Evolutionary conservation across 2,329 filamentous ascomycete species (phyloP), one percentile per base, ranked within the genome.

Genomic region (Colletotrichum lindemuthianum): DNA sequence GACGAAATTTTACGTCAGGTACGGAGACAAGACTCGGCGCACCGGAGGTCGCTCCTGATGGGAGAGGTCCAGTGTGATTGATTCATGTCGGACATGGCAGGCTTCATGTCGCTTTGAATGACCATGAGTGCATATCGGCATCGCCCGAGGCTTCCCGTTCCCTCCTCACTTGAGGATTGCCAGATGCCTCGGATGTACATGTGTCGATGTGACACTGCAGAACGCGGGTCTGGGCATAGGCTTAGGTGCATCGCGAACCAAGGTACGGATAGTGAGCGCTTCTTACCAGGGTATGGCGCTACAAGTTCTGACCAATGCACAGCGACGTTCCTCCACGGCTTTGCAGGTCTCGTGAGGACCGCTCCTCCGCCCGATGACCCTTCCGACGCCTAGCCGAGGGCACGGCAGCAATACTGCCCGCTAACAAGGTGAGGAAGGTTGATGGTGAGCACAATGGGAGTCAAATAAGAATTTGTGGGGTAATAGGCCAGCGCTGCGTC

Each of bases 381-480:
- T 36, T 47, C 44, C n/a, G 47, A 43, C 47, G 58, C 51, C 24
- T 24, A 24, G 24, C 24, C 51, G 24, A 45, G 59, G 54, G 54
- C 47, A 63, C 58, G 40, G 59, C 59, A 52, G 44, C 36, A 61
- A 52, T 45, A 58, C 48, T 56, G 59, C 49, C 52, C 49, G 50
- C 44, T 47, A 43, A 52, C 53, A 45, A 59, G 2, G 13, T 16
- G 43, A 32, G 24, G 58, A 24, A 5, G 24, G 24, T 24, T 24
- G 24, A 24, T 24, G 24, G 24, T 24, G 24, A 24, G 24, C 24
- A 24, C 24, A 4, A 24, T 24, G 54, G 50, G 49, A 66, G 55
- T 51, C 50, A 44, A 60, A 51, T 56, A 55, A 60, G 57, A 40
- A 50, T 54, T 54, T 66, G 60, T 65, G 63, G 63, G 63, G 63